phyloP scores from a whole-genome alignment of 2,329 filamentous ascomycete species.

The Curvularia hawaiiensis region DNA sequence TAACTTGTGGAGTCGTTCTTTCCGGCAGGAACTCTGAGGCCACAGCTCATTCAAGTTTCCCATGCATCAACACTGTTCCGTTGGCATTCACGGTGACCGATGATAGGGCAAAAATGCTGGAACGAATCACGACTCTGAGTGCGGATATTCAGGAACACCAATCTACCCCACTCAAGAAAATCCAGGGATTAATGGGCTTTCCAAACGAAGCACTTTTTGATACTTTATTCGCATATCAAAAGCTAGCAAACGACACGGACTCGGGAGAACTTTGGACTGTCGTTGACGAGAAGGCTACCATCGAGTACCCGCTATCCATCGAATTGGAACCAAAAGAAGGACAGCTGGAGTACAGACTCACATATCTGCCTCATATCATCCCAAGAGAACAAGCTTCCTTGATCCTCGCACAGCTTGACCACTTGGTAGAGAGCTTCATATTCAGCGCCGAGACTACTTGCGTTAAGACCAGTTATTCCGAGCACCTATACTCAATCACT shows the following conservation, averaged over 20 bases:
- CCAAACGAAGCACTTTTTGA: conserved; percentile 75
- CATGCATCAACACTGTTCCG: conserved; percentile 82
- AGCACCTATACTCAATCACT: conserved; percentile 66
- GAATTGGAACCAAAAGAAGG: conserved; percentile 69
- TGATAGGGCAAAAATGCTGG: conserved; percentile 63
- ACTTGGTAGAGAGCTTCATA: conserved; percentile 65
- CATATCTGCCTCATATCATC: conserved; percentile 67
- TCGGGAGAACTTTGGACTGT: conserved; percentile 61
- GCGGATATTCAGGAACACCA: conserved; percentile 70
- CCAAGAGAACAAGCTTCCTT: conserved; percentile 70
- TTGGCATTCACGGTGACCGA: conserved; percentile 63
- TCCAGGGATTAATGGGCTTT: conserved; percentile 74
- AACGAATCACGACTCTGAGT: conserved; percentile 69
- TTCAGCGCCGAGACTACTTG: conserved; percentile 51
- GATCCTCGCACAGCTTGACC: conserved; percentile 74
- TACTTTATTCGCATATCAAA: conserved; percentile 84
- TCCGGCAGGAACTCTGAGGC: conserved; percentile 71
- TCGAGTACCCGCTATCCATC: conserved; percentile 81
- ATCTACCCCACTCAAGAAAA: conserved; percentile 70
- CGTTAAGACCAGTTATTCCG: conserved; percentile 44
- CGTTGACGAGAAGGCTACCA: conserved; percentile 67
- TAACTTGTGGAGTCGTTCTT: conserved; percentile 81
- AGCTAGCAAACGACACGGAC: conserved; percentile 46
- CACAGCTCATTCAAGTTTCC: conserved; percentile 68
- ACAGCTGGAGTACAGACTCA: conserved; percentile 66